A percentile compares a stretch with the other conserved stretches of the same genome.
These are phyloP conservation scores for Glomus cerebriforme DNA, from an alignment of 192 early-diverging fungal genomes.

Conservation along the genomic window DNA sequence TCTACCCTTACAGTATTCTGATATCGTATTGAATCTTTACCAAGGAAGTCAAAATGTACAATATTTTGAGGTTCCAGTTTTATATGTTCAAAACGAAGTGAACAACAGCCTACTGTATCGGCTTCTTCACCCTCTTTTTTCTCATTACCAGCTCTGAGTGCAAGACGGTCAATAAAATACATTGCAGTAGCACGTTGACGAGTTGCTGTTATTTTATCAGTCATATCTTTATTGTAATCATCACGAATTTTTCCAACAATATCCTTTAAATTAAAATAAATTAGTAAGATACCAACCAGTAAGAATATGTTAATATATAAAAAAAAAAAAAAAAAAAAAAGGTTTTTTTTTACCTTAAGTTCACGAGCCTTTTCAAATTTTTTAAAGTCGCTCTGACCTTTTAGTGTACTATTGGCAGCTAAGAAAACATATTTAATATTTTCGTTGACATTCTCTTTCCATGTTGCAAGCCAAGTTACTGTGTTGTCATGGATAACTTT, in stretches of 20 bases:
- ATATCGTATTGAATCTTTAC: slow-evolving; percentile 98
- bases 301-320: not conserved
- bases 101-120: slow-evolving; percentile 99
- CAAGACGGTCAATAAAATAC: slow-evolving; percentile 93
- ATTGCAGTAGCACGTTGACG: slow-evolving; percentile 92
- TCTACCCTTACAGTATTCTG: slow-evolving; percentile 83
- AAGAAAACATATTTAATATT: slow-evolving; percentile 94
- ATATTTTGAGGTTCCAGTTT: slow-evolving; percentile 80
- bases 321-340: not conserved
- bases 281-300: not conserved
- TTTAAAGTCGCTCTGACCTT: slow-evolving; percentile 92
- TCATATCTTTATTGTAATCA: slow-evolving; percentile 79
- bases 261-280: slow-evolving; percentile 43
- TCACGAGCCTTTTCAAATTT: slow-evolving; percentile 96
- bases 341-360: slow-evolving; percentile 59
- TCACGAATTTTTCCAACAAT: slow-evolving; percentile 73
- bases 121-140: slow-evolving; percentile 93
- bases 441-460: slow-evolving; percentile 98
- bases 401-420: slow-evolving; percentile 89
- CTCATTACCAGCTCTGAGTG: slow-evolving; percentile 96
- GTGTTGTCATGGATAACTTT: slow-evolving; percentile 85
- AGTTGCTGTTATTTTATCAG: slow-evolving; percentile 75
- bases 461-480: slow-evolving; percentile 95
- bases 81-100: slow-evolving; percentile 90
- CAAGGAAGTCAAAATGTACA: slow-evolving; percentile 93